A percentile compares a stretch with the other conserved stretches of the same genome.
These are phyloP conservation scores for Blastobotrys malaysiensis DNA, from an alignment of 1,139 yeast species.

Conservation along the genomic window DNA sequence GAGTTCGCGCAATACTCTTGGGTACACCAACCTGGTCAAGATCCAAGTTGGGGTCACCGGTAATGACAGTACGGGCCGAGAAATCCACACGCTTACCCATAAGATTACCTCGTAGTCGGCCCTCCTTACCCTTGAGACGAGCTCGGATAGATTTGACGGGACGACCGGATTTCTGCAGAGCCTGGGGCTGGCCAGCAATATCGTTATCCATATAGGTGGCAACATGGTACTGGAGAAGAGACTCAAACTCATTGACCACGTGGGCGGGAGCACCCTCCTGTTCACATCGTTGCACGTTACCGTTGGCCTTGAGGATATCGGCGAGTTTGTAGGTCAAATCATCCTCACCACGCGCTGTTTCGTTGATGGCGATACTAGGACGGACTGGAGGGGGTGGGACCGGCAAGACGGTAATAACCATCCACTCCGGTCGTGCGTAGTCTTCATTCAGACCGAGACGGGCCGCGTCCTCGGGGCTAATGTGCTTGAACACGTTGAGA, in stretches of 20 bases:
- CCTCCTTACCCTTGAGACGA: conserved; percentile 98
- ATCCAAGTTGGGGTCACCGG: conserved; percentile 98
- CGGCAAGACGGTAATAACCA: conserved; percentile 91
- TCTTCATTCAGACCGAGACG: conserved; percentile 89
- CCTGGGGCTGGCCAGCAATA: conserved; percentile 99
- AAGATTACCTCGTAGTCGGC: conserved; percentile 94
- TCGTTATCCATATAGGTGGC: conserved; percentile 99
- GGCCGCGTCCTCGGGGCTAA: conserved; percentile 74
- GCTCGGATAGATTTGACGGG: conserved; percentile 98
- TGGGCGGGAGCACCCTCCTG: conserved; percentile 99
- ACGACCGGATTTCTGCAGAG: conserved; percentile 96
- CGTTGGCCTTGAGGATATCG: conserved; percentile 92
- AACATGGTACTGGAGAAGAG: conserved; percentile 91
- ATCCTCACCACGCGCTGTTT: conserved; percentile 99
- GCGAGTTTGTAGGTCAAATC: conserved; percentile 97
- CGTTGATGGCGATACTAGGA: conserved; percentile 96
- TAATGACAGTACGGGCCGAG: conserved; percentile 97
- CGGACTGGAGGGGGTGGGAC: conserved; percentile 99
- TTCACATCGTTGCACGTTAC: conserved; percentile 91
- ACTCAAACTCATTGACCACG: conserved; percentile 93
- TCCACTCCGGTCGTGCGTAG: conserved; percentile 98
- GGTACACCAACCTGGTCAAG: conserved; percentile 99
- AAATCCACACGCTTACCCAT: conserved; percentile 99
- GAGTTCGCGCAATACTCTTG: conserved; percentile 87
- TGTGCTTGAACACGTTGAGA: conserved; percentile 85